Evolutionary conservation across 2,329 filamentous ascomycete genomes (phyloP).

Genomic region (Calonectria pseudoturangicola): DNA sequence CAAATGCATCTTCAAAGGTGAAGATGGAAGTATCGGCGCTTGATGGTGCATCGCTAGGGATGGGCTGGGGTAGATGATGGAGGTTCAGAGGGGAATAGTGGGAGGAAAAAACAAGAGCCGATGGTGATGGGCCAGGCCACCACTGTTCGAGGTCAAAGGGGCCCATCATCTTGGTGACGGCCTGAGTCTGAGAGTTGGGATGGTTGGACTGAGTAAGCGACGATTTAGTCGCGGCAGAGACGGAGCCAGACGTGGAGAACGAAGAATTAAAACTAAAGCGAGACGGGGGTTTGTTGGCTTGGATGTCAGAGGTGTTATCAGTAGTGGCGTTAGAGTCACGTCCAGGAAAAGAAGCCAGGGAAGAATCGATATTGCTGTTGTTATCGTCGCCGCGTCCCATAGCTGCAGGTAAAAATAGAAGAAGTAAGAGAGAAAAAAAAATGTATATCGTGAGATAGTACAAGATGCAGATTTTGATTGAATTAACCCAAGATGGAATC

Average conservation of each 20-base stretch:
- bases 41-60: conserved; percentile 65
- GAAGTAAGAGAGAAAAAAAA: neutral
- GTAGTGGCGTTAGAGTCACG: conserved; percentile 57
- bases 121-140: conserved; percentile 46
- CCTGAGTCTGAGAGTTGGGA: conserved; percentile 1
- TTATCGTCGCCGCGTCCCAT: conserved; percentile 49
- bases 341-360: conserved; percentile 39
- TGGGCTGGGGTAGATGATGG: conserved; percentile 67
- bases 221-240: conserved; percentile 44
- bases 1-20: conserved; percentile 75
- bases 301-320: conserved; percentile 58
- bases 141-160: conserved; percentile 47
- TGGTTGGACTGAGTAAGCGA: conserved; percentile 20
- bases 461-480: neutral
- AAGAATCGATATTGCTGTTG: neutral
- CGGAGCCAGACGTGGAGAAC: conserved; percentile 39
- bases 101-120: conserved; percentile 51
- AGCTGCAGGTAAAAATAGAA: neutral
- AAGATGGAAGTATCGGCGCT: conserved; percentile 63
- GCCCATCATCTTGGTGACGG: conserved; percentile 40
- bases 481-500: neutral
- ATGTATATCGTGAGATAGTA: neutral
- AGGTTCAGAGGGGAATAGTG: conserved; percentile 62
- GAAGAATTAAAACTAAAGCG: conserved; percentile 48
- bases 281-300: conserved; percentile 62